Percentiles rank a stretch among this genome's conserved stretches.
phyloP scores from a whole-genome alignment of 1,139 yeast genomes.

The Pneumocystis carinii region DNA sequence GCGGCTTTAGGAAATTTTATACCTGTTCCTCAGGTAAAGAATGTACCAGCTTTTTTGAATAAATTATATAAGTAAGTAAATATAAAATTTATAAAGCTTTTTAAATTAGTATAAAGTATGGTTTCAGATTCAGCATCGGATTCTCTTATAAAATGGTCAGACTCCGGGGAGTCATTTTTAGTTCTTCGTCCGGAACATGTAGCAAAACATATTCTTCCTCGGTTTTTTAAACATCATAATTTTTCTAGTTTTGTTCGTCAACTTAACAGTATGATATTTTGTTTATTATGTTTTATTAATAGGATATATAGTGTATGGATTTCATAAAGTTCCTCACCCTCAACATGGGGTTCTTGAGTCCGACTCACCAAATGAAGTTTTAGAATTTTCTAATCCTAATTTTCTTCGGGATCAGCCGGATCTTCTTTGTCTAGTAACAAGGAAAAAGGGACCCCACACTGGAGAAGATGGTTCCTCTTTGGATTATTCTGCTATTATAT shows the following conservation, averaged over 20 bases:
- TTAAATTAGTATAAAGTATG: slow-evolving; percentile 35
- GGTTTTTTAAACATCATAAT: slow-evolving; percentile 84
- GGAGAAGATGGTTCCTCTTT: slow-evolving; percentile 26
- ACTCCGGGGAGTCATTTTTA: slow-evolving; percentile 68
- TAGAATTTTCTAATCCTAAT: slow-evolving; percentile 22
- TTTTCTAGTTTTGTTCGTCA: slow-evolving; percentile 93
- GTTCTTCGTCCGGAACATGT: slow-evolving; percentile 56
- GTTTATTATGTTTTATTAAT: neutral
- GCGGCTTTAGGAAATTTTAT: neutral
- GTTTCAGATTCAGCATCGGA: slow-evolving; percentile 63
- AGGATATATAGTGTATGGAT: slow-evolving; percentile 52
- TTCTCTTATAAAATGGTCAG: slow-evolving; percentile 71
- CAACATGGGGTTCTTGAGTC: slow-evolving; percentile 10
- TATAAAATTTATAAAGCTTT: neutral
- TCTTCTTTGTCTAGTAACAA: slow-evolving; percentile 35
- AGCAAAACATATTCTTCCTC: slow-evolving; percentile 70
- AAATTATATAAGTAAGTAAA: neutral
- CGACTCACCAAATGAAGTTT: slow-evolving; percentile 10
- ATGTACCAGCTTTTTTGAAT: slow-evolving; percentile 9
- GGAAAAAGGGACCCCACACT: slow-evolving; percentile 22
- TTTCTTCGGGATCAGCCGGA: slow-evolving; percentile 59
- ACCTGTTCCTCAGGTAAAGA: slow-evolving; percentile 1
- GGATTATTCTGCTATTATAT: slow-evolving; percentile 28
- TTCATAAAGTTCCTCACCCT: slow-evolving; percentile 61
- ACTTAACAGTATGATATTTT: slow-evolving; percentile 38